Base-by-base conservation (phyloP, 140 eudicot species). In the Stevia rebaudiana region DNA sequence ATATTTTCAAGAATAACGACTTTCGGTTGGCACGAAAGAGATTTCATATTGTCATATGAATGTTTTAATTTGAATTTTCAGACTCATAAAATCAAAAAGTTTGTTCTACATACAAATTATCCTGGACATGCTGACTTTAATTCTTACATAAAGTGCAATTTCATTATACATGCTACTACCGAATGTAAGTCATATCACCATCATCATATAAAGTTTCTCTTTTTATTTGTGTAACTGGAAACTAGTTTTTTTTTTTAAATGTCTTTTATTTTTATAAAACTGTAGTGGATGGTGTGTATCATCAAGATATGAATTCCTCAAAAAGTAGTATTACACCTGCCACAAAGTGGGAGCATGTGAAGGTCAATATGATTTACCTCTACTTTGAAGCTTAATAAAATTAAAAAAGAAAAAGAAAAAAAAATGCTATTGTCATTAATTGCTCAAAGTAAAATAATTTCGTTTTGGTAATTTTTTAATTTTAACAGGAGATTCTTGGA, bases 71-170 rank as follows among this genome's bases (percentile, higher is more conserved):
- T 35, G 22, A 47, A 17, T 59, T 41, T 74, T 77, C 85, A 92
- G 98, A 92, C 96, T 4, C 95, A 92, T 61, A 88, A 81, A 53
- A 81, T 92, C 65, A 92, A 92, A 73, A 92, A 92, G 84, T 92
- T 92, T 48, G 98, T 92, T 36, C 71, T 92, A 55, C 98, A 92
- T 59, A 85, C 98, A 41, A 92, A 92, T 63, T 92, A 83, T 79
- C 98, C 98, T 4, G 98, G 98, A 35, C 98, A 88, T 72, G 89
- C 96, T 0, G 98, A 92, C 81, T 92, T 92, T 55, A 92, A 92
- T 67, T 85, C 94, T 6, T 92, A 92, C 76, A 88, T 85, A 59
- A 92, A 88, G 83, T 92, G 98, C 95, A 92, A 88, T 74, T 92
- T 88, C 48, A 68, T 85, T 70, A 92, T 92, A 56, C 74, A 76